Evolutionary conservation across 345 rosid species (phyloP), one percentile per base, ranked within the genome.

Genomic region (Linum lewisii): DNA sequence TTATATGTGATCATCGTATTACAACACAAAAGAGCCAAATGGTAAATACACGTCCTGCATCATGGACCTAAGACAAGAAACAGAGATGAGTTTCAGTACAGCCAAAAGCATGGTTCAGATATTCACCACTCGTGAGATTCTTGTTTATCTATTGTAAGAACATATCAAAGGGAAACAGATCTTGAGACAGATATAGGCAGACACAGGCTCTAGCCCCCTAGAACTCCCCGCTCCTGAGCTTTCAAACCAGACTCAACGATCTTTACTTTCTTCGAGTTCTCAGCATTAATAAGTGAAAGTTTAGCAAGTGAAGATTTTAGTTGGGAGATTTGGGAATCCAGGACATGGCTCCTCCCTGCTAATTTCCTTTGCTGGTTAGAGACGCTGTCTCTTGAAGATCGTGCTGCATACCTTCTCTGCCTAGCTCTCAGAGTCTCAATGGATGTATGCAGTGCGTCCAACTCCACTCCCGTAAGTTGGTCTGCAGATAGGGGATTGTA

Each of bases 381-480:
- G n/a, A 19, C 4, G 15, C 60, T 53, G 64, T 63, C 73, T 62
- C 78, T 81, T 29, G 74, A 64, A 59, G 84, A 77, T 55, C 75
- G 78, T 20, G 69, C 18, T 16, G 47, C 55, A 18, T 68, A 67
- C 77, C 84, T 82, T 53, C 72, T 77, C 58, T 77, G 74, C 78
- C 96, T 77, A 11, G 86, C 96, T 70, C 61, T 69, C 34, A 85
- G 66, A n/a, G 95, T 73, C 32, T 81, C 84, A 6, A 93, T 81
- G 20, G 96, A 82, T 60, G 86, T 74, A 47, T 58, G 88, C 69
- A 94, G 65, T 24, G 90, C 87, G 37, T 80, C 90, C 70, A 87
- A 68, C 76, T 87, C 96, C 10, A 83, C 81, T 65, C 81, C 84
- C 3, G 69, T 32, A 61, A 81, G 84, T 34, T 79, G 84, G 66